A percentile compares a stretch with the other conserved stretches of the same genome.
Evolutionary conservation across 2,329 filamentous ascomycete genomes (phyloP).

Genomic region (Rugonectria rugulosa): DNA sequence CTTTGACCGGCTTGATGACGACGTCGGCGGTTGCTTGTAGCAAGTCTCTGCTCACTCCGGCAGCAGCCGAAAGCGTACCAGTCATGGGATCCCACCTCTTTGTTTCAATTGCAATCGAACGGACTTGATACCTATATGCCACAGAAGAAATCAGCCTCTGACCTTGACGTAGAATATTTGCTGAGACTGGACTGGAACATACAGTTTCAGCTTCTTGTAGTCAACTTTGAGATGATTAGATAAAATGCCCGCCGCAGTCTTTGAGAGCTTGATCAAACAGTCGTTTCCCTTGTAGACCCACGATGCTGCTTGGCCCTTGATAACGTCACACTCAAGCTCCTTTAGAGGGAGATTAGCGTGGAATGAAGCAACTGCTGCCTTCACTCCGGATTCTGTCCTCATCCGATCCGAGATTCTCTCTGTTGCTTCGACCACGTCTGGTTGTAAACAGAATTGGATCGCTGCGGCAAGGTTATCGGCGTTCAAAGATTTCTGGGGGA

Average conservation of each 20-base stretch:
- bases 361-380: constrained; percentile 27
- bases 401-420: constrained; percentile 14
- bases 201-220: constrained; percentile 19
- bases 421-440: constrained; percentile 2
- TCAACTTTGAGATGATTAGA: constrained; percentile 4
- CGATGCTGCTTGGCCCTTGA: constrained; percentile 4
- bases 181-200: background rate
- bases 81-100: constrained; percentile 29
- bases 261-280: constrained; percentile 13
- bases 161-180: background rate
- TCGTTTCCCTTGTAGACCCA: constrained; percentile 14
- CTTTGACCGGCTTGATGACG: constrained; percentile 18
- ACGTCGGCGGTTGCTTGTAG: constrained; percentile 10
- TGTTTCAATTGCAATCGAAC: constrained; percentile 15
- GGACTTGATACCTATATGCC: constrained; percentile 17
- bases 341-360: constrained; percentile 27
- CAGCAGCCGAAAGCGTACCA: background rate
- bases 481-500: constrained; percentile 13
- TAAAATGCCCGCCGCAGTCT: constrained; percentile 23
- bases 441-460: constrained; percentile 9
- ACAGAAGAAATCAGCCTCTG: too few species aligned
- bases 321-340: constrained; percentile 22
- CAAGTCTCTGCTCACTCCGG: constrained; percentile 11
- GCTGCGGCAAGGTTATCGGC: constrained; percentile 8
- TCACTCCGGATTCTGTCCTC: constrained; percentile 21